These are phyloP conservation scores for Mortierella sp. DNA, from an alignment of 371 early-diverging fungal genomes.

Conservation along the genomic window DNA sequence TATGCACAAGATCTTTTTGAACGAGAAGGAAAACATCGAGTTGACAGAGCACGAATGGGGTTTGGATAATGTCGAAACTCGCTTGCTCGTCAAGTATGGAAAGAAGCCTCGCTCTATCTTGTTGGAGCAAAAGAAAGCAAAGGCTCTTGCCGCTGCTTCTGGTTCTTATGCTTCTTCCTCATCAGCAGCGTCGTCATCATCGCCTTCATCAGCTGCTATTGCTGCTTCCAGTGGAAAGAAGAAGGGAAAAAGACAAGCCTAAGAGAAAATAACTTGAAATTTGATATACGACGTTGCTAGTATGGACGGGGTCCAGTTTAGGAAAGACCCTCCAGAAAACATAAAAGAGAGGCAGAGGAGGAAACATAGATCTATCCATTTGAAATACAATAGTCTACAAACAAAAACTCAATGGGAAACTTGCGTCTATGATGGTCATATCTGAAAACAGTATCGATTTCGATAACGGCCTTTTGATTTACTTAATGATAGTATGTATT, in stretches of 20 bases:
- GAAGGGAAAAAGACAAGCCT: slow-evolving; percentile 46
- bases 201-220: slow-evolving; percentile 12
- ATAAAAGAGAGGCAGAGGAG: not conserved
- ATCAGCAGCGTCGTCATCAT: slow-evolving; percentile 9
- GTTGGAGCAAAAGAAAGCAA: slow-evolving; percentile 38
- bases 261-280: not conserved
- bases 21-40: slow-evolving; percentile 90
- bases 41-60: slow-evolving; percentile 87
- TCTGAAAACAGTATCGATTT: no score
- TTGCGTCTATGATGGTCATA: not conserved
- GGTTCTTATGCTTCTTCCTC: not conserved
- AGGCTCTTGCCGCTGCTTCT: slow-evolving; percentile 2
- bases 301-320: not conserved
- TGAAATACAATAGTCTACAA: slow-evolving; percentile 1
- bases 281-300: not conserved
- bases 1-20: slow-evolving; percentile 87
- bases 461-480: no score
- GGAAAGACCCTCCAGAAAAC: not conserved
- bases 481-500: no score
- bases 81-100: slow-evolving; percentile 85
- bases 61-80: slow-evolving; percentile 85
- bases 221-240: slow-evolving; percentile 27
- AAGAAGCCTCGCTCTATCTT: slow-evolving; percentile 58
- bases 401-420: not conserved
- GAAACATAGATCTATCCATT: not conserved